Evolutionary conservation across 352 stramenopile genomes (phyloP).

Genomic region (Globisporangium nunn): DNA sequence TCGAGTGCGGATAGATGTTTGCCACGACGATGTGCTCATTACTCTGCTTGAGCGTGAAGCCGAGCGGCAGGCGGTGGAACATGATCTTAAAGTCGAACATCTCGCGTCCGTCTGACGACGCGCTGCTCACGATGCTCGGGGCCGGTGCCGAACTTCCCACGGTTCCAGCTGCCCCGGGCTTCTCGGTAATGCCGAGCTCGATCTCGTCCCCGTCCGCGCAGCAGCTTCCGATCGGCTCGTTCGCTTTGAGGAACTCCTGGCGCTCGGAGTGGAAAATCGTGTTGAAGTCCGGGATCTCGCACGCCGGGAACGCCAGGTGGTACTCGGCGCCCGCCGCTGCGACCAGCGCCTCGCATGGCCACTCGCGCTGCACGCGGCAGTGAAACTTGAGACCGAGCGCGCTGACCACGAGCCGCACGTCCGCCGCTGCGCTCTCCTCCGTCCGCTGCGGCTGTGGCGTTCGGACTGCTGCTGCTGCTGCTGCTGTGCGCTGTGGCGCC

Average conservation of each 20-base stretch:
- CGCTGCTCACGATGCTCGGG: slow-evolving; percentile 21
- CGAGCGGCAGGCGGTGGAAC: slow-evolving; percentile 81
- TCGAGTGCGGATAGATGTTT: slow-evolving; percentile 79
- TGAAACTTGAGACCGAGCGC: slow-evolving; percentile 49
- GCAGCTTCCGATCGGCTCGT: slow-evolving; percentile 38
- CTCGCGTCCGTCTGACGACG: slow-evolving; percentile 19
- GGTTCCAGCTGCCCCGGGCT: slow-evolving; percentile 7
- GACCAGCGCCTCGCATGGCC: slow-evolving; percentile 67
- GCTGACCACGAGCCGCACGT: slow-evolving; percentile 32
- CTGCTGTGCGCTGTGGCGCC: slow-evolving; percentile 4
- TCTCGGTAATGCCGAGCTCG: slow-evolving; percentile 46
- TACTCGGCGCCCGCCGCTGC: slow-evolving; percentile 58
- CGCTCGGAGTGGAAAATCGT: slow-evolving; percentile 59
- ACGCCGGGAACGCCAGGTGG: slow-evolving; percentile 39
- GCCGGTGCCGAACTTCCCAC: not conserved
- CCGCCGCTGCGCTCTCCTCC: slow-evolving; percentile 12
- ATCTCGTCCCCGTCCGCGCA: slow-evolving; percentile 56
- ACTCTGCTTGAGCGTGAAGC: slow-evolving; percentile 81
- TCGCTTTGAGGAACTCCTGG: slow-evolving; percentile 42
- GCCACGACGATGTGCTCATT: slow-evolving; percentile 70
- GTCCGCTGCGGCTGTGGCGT: not conserved
- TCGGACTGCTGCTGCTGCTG: slow-evolving; percentile 6
- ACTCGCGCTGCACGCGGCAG: slow-evolving; percentile 48
- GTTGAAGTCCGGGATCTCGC: slow-evolving; percentile 72
- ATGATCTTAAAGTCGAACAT: slow-evolving; percentile 64